phyloP scores from a whole-genome alignment of 2,329 filamentous ascomycete genomes.

The Alternaria longipes region DNA sequence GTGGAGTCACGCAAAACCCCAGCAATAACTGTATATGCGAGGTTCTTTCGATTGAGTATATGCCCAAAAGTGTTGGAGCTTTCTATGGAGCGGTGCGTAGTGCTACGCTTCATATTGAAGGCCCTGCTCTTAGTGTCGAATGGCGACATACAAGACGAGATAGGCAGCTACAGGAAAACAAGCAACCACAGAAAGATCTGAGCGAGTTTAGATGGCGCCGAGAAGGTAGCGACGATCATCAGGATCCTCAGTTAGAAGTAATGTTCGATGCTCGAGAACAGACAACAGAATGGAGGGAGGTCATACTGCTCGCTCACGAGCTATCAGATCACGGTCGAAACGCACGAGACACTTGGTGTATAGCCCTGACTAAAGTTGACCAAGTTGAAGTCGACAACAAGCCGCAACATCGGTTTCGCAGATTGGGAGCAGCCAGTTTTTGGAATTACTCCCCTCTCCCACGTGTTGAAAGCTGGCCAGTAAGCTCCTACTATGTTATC shows the following conservation, averaged over 20 bases:
- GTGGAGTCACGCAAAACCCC: rapidly evolving
- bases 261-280: too few species aligned
- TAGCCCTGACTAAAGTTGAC: too few species aligned
- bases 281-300: too few species aligned
- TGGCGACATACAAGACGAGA: background rate
- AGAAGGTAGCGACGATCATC: rapidly evolving
- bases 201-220: background rate
- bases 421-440: background rate
- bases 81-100: background rate
- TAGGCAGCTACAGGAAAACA: rapidly evolving
- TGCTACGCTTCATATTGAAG: background rate
- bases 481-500: background rate
- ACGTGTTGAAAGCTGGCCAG: background rate
- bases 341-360: rapidly evolving
- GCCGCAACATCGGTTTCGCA: background rate
- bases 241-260: too few species aligned
- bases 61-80: rapidly evolving
- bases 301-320: too few species aligned
- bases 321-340: rapidly evolving
- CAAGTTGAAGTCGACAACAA: too few species aligned
- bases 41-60: rapidly evolving
- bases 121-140: background rate
- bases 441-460: rapidly evolving
- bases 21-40: rapidly evolving
- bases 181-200: rapidly evolving